A percentile compares a stretch with the other conserved stretches of the same genome.
Conservation (phyloP, 495 filamentous ascomycete species). For the Penicillium steckii region DNA sequence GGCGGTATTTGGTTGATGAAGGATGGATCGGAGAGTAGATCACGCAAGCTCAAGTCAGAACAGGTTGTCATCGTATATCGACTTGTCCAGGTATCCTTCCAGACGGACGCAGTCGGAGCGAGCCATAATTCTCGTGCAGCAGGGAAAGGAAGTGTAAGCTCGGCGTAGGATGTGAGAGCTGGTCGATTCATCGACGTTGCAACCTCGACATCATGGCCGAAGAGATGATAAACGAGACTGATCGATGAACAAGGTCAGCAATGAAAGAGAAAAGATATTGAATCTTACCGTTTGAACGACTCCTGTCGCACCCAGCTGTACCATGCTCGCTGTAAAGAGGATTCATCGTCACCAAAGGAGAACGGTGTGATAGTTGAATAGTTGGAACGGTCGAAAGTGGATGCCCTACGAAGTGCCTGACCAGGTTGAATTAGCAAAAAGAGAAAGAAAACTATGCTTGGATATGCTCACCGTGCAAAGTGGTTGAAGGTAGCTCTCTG, state of each 20-base stretch:
- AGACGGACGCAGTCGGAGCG: constrained; percentile 48
- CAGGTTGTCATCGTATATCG: constrained; percentile 13
- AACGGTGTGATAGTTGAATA: constrained; percentile 40
- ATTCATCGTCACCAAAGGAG: constrained; percentile 38
- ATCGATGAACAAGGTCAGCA: not conserved
- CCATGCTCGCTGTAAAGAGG: constrained; percentile 52
- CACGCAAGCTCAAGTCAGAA: constrained; percentile 11
- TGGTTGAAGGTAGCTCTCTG: constrained; percentile 53
- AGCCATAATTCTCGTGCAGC: constrained; percentile 53
- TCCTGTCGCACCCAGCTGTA: constrained; percentile 48
- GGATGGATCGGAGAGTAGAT: constrained; percentile 20
- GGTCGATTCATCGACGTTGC: constrained; percentile 52
- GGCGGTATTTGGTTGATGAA: constrained; percentile 10
- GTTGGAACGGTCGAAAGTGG: constrained; percentile 39
- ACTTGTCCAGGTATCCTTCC: constrained; percentile 45
- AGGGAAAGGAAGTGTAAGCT: constrained; percentile 56
- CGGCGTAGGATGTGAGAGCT: constrained; percentile 56
- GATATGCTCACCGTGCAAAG: constrained; percentile 38
- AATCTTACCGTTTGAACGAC: constrained; percentile 36
- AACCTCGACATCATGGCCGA: constrained; percentile 53
- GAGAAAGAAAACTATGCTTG: not conserved
- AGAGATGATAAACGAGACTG: constrained; percentile 54
- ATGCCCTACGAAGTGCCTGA: constrained; percentile 21
- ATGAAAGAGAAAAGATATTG: not conserved
- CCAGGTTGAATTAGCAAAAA: not conserved